phyloP scores from a whole-genome alignment of 1,284 basidiomycete genomes.

The Clitocybe nebularis region DNA sequence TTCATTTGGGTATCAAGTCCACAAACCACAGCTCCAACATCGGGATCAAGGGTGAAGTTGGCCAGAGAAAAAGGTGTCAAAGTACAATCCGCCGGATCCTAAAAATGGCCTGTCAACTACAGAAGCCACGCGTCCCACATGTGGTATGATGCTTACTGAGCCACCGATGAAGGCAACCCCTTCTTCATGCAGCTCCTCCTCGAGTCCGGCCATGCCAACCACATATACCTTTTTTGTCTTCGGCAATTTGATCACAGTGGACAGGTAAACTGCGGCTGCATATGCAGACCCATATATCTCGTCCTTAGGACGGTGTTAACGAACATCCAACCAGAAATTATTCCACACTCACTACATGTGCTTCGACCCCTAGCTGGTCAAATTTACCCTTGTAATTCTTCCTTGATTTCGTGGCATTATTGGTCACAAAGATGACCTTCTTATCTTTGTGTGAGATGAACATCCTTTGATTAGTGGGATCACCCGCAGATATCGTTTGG shows the following conservation, averaged over 20 bases:
- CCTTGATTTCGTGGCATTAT: constrained; percentile 96
- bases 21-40: constrained; percentile 88
- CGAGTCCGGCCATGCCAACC: constrained; percentile 88
- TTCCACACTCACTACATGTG: constrained; percentile 63
- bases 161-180: constrained; percentile 83
- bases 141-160: constrained; percentile 51
- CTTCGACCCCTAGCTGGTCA: constrained; percentile 83
- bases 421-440: constrained; percentile 91
- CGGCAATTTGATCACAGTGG: constrained; percentile 84
- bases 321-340: constrained; percentile 10
- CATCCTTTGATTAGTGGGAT: not conserved
- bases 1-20: constrained; percentile 80
- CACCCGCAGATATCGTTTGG: not conserved
- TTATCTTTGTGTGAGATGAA: too few relatives aligned
- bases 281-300: constrained; percentile 97
- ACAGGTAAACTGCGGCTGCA: constrained; percentile 91
- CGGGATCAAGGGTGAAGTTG: constrained; percentile 69
- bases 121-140: not conserved
- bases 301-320: constrained; percentile 46
- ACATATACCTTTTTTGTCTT: constrained; percentile 95
- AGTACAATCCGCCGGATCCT: constrained; percentile 84
- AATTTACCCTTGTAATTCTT: constrained; percentile 88
- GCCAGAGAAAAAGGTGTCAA: constrained; percentile 71
- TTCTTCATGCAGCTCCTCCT: constrained; percentile 87
- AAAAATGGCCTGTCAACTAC: constrained; percentile 4